Conservation (phyloP, 2,329 filamentous ascomycete genomes). For the Cladophialophora bantiana region DNA sequence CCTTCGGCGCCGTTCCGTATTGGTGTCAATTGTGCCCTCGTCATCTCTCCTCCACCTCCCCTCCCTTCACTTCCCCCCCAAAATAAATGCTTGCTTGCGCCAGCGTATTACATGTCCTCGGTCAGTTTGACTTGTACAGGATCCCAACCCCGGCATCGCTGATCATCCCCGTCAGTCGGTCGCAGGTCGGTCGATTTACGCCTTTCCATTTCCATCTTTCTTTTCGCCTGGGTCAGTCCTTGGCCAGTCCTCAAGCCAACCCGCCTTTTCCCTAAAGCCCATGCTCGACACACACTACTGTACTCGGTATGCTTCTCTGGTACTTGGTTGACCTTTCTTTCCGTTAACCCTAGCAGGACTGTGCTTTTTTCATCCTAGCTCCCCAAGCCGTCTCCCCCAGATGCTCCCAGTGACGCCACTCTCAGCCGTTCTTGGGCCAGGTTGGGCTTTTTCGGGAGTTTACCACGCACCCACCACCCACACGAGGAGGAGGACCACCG, state of each 20-base stretch:
- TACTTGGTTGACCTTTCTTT: not conserved
- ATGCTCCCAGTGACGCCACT: slow-evolving; percentile 5
- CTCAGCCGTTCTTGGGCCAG: slow-evolving; percentile 9
- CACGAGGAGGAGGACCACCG: slow-evolving; percentile 5
- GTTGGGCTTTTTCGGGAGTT: slow-evolving; percentile 10
- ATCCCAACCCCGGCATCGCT: slow-evolving; percentile 4
- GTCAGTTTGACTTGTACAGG: not conserved
- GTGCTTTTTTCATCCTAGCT: not conserved
- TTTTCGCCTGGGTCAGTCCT: not conserved
- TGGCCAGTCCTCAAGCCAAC: not conserved
- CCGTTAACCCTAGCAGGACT: not conserved
- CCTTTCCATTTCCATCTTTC: slow-evolving; percentile 2
- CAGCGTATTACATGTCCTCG: slow-evolving; percentile 3
- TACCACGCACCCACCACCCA: slow-evolving; percentile 9
- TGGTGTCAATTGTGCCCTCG: slow-evolving; percentile 1
- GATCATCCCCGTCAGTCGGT: slow-evolving; percentile 6
- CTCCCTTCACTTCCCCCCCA: not conserved
- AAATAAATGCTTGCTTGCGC: slow-evolving; percentile 8
- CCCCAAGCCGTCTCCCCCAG: slow-evolving; percentile 3
- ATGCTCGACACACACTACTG: slow-evolving; percentile 3
- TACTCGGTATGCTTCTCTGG: not conserved
- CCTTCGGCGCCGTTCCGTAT: slow-evolving; percentile 19
- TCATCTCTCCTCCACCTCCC: not conserved
- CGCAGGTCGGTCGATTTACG: not conserved
- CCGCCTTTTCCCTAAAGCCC: not conserved